phyloP scores from a whole-genome alignment of 495 filamentous ascomycete genomes.

The Aspergillus panamensis region DNA sequence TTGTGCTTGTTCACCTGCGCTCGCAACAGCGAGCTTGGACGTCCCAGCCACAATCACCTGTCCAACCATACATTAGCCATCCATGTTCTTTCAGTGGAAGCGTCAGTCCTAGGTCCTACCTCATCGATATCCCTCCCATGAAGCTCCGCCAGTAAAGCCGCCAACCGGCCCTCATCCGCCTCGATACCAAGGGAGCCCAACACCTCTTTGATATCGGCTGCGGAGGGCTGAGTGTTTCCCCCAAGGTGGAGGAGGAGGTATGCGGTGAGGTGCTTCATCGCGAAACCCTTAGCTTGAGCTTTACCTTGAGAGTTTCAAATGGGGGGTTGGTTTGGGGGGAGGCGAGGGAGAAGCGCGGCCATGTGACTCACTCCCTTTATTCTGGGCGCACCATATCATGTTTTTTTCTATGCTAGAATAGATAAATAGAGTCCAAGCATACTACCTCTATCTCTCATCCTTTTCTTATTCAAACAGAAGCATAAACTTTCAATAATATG shows the following conservation, averaged over 20 bases:
- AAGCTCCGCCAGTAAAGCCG: conserved; percentile 81
- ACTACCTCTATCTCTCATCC: too few species aligned
- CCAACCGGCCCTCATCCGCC: conserved; percentile 80
- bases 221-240: conserved; percentile 86
- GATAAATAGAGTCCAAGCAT: too few species aligned
- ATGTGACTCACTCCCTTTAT: too few species aligned
- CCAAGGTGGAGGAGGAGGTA: conserved; percentile 94
- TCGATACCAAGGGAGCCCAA: conserved; percentile 94
- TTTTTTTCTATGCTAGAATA: too few species aligned
- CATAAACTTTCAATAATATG: too few species aligned
- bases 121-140: conserved; percentile 94
- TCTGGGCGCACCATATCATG: too few species aligned
- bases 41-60: conserved; percentile 91
- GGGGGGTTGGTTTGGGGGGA: too few species aligned
- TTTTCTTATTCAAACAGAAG: too few species aligned
- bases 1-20: background rate
- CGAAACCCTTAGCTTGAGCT: background rate
- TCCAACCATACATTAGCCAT: conserved; percentile 14
- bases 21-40: conserved; percentile 63
- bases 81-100: too few species aligned
- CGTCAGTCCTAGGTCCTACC: too few species aligned
- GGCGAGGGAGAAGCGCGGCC: too few species aligned
- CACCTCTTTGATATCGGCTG: conserved; percentile 81
- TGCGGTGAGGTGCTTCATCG: conserved; percentile 98
- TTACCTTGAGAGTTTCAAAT: too few species aligned